Base-by-base conservation (phyloP, 176 grass and related monocot genomes). In the Neostapfia colusana region DNA sequence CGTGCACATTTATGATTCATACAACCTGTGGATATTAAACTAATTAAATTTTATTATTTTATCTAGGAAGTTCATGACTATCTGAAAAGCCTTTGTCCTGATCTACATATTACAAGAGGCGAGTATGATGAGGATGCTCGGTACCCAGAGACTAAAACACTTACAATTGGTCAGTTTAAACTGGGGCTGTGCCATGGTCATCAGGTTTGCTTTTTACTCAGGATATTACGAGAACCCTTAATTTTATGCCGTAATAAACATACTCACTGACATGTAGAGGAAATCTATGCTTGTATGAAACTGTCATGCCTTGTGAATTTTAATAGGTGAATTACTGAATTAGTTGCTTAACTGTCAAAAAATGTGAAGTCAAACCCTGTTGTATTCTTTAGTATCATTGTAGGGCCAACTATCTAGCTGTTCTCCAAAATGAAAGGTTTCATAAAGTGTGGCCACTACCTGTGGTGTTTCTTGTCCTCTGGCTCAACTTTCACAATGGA, bases 91-190 rank as follows among this genome's bases (percentile, higher is more conserved):
- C 92, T 99, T 75, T 99, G 96, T 58, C 96, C 96, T 74, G 92
- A 92, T 85, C 87, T 95, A 74, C 92, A 99, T 80, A 85, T 93
- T 59, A 90, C 96, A 24, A 81, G 85, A 86, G 92, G 96, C 55
- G 92, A 99, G 89, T 89, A 99, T 85, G 92, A 99, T 69, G 92
- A 95, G 78, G 92, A 99, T 85, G 77, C 89, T 75, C 83, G 81
- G 65, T 99, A 99, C 83, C 96, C 96, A 53, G 96, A 95, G 82
- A 95, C 81, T 40, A 95, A 99, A 72, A 95, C 89, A 67, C 89
- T 95, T 66, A 93, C 92, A 18, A 99, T 95, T 87, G 96, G 96
- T 69, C 96, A 99, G 67, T 99, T 99, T 72, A 95, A 99, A 86
- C 87, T 99, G 70, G 96, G 92, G 27, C 76, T 99, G 27, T 95